phyloP scores from a whole-genome alignment of 2,329 filamentous ascomycete species.

The Leptographium galeiforme region DNA sequence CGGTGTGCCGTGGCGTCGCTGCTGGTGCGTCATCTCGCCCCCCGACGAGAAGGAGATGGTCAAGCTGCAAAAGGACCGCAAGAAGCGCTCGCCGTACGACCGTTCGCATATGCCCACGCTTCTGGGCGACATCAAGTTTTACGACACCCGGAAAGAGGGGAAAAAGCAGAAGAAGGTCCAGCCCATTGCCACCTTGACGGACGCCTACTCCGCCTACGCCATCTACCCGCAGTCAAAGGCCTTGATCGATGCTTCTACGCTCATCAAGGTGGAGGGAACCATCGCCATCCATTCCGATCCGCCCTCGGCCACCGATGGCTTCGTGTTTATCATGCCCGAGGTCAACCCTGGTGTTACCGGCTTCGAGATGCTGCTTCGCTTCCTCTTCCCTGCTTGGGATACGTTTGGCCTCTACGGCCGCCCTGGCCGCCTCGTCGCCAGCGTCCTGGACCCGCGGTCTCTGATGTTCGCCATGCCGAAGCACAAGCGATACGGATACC shows the following conservation, averaged over 20 bases:
- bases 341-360: conserved; percentile 80
- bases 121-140: conserved; percentile 89
- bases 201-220: conserved; percentile 85
- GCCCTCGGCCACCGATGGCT: conserved; percentile 71
- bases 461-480: conserved; percentile 98
- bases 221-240: conserved; percentile 93
- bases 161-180: conserved; percentile 85
- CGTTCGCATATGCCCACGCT: conserved; percentile 51
- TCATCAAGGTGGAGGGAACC: conserved; percentile 85
- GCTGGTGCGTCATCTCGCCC: conserved; percentile 89
- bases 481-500: conserved; percentile 73
- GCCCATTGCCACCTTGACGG: conserved; percentile 82
- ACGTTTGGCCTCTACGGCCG: conserved; percentile 85
- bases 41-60: conserved; percentile 87
- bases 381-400: conserved; percentile 87
- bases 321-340: conserved; percentile 97
- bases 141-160: conserved; percentile 58
- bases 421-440: conserved; percentile 73
- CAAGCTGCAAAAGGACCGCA: conserved; percentile 71
- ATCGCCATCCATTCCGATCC: conserved; percentile 77
- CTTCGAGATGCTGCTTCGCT: conserved; percentile 90
- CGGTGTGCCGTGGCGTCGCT: conserved; percentile 88
- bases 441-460: conserved; percentile 72
- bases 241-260: conserved; percentile 82
- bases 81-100: conserved; percentile 73